Percentiles rank a stretch among this genome's conserved stretches.
These are phyloP conservation scores for Cladorrhinum sp. DNA, from an alignment of 2,329 filamentous ascomycete species.

Conservation along the genomic window DNA sequence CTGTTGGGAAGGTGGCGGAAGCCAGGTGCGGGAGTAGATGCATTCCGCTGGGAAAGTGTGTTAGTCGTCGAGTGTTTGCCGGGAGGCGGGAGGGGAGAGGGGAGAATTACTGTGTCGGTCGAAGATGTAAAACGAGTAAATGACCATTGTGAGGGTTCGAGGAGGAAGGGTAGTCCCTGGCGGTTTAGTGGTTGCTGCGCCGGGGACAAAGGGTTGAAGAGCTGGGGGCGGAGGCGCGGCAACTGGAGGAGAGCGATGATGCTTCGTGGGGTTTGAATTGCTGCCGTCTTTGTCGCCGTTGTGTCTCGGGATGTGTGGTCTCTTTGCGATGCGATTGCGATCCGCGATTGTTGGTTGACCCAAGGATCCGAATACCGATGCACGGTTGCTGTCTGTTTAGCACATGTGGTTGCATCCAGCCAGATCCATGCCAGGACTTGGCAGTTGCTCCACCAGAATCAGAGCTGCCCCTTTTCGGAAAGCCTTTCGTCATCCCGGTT, in stretches of 20 bases:
- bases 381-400: not conserved
- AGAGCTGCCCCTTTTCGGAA: not conserved
- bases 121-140: slow-evolving; percentile 99
- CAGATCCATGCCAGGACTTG: not conserved
- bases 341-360: not conserved
- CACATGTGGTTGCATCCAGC: not conserved
- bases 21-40: slow-evolving; percentile 91
- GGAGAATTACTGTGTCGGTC: slow-evolving; percentile 81
- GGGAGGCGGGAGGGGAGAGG: not conserved
- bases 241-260: no score
- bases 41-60: slow-evolving; percentile 70
- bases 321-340: not conserved
- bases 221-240: not conserved
- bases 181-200: slow-evolving; percentile 13
- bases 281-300: not conserved
- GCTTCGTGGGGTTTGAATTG: not conserved
- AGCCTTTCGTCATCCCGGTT: not conserved
- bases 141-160: slow-evolving; percentile 62
- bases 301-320: not conserved
- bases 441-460: not conserved
- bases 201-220: slow-evolving; percentile 7
- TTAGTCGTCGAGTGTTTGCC: not conserved
- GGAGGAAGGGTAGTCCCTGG: slow-evolving; percentile 8
- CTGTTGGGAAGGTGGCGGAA: slow-evolving; percentile 41
- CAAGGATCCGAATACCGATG: not conserved